A percentile compares a stretch with the other conserved stretches of the same genome.
phyloP scores from a whole-genome alignment of 495 filamentous ascomycete genomes.

The Penicillium soppii region DNA sequence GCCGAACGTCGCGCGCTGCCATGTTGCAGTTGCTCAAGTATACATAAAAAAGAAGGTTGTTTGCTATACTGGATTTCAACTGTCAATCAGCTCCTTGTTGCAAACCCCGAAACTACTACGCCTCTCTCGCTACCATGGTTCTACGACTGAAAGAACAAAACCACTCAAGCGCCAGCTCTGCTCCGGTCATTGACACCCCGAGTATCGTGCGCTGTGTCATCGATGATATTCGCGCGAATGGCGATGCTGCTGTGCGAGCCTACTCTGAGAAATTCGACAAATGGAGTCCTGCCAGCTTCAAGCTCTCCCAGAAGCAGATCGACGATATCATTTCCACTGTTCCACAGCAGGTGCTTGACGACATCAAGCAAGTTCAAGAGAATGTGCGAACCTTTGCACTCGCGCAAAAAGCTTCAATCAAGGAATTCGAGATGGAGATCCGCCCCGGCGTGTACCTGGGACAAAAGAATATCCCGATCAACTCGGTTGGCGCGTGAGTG shows the following conservation, averaged over 20 bases:
- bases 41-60: no score
- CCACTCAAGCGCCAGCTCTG: no score
- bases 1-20: no score
- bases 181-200: no score
- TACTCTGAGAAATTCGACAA: slow-evolving; percentile 57
- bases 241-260: slow-evolving; percentile 44
- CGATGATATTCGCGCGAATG: slow-evolving; percentile 43
- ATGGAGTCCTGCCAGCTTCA: slow-evolving; percentile 51
- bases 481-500: slow-evolving; percentile 30
- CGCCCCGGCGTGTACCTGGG: slow-evolving; percentile 48
- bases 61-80: no score
- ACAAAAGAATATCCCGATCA: slow-evolving; percentile 49
- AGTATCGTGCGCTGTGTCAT: slow-evolving; percentile 52
- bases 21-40: no score
- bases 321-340: slow-evolving; percentile 18
- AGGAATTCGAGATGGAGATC: slow-evolving; percentile 50
- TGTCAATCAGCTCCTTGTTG: no score
- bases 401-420: slow-evolving; percentile 42
- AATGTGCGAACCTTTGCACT: slow-evolving; percentile 51
- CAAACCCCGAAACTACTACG: no score
- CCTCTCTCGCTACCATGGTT: no score
- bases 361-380: slow-evolving; percentile 52
- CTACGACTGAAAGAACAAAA: no score
- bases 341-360: slow-evolving; percentile 44
- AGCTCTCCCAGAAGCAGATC: slow-evolving; percentile 28